Evolutionary conservation across 352 stramenopile species (phyloP).

Genomic region (Pythium inflatum): DNA sequence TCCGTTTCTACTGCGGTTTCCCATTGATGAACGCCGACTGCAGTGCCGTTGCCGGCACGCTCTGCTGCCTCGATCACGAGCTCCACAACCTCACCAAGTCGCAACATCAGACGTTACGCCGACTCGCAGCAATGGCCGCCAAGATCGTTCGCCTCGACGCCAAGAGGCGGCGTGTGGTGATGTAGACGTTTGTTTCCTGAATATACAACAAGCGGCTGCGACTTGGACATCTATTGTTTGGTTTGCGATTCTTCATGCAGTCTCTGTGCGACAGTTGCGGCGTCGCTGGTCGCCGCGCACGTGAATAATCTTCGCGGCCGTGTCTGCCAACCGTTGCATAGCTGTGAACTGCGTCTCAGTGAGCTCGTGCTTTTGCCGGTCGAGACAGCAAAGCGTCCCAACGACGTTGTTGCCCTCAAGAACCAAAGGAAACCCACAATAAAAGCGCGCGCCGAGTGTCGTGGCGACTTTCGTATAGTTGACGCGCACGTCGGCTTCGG

Average conservation of each 20-base stretch:
- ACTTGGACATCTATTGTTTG: no score
- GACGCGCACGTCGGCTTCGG: slow-evolving; percentile 64
- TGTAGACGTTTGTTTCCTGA: no score
- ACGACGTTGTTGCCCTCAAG: slow-evolving; percentile 47
- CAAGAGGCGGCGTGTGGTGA: slow-evolving; percentile 6
- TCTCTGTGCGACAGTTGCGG: neutral
- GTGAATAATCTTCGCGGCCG: neutral
- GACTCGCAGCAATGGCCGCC: slow-evolving; percentile 49
- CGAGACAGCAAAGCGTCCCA: slow-evolving; percentile 35
- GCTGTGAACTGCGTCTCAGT: slow-evolving; percentile 17
- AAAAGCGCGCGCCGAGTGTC: slow-evolving; percentile 54
- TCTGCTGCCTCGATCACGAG: slow-evolving; percentile 46
- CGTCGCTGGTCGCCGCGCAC: neutral
- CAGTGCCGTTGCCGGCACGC: slow-evolving; percentile 46
- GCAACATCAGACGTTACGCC: slow-evolving; percentile 24
- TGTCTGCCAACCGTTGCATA: slow-evolving; percentile 9
- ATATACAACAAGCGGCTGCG: no score
- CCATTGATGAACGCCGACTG: slow-evolving; percentile 42
- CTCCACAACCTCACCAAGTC: slow-evolving; percentile 27
- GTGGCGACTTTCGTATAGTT: slow-evolving; percentile 23
- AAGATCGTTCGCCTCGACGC: slow-evolving; percentile 44
- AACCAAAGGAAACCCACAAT: slow-evolving; percentile 70
- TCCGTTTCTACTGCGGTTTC: slow-evolving; percentile 76
- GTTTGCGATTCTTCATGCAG: no score
- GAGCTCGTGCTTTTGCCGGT: slow-evolving; percentile 9